These are phyloP conservation scores for Salinomyces thailandicus DNA, from an alignment of 2,329 filamentous ascomycete species.

Conservation along the genomic window DNA sequence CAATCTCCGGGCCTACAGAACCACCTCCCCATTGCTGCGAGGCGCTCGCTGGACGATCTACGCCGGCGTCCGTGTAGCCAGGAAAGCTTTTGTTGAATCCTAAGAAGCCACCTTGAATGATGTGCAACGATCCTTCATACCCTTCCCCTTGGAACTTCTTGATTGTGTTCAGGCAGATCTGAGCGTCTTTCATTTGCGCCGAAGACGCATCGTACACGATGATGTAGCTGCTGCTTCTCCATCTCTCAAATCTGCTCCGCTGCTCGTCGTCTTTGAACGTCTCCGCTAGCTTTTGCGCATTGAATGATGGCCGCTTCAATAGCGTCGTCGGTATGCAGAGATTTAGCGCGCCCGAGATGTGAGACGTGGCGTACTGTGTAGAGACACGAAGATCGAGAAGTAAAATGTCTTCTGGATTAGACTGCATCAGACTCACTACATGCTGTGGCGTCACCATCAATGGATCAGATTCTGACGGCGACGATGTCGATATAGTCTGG, in stretches of 20 bases:
- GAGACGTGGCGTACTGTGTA: slow-evolving; percentile 65
- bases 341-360: slow-evolving; percentile 73
- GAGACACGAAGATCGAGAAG: slow-evolving; percentile 79
- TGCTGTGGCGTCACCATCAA: slow-evolving; percentile 39
- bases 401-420: slow-evolving; percentile 45
- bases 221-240: slow-evolving; percentile 64
- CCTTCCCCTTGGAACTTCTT: slow-evolving; percentile 87
- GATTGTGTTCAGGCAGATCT: slow-evolving; percentile 71
- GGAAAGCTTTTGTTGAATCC: slow-evolving; percentile 61
- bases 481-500: slow-evolving; percentile 35
- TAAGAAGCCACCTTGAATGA: slow-evolving; percentile 73
- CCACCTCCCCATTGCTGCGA: slow-evolving; percentile 28
- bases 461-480: slow-evolving; percentile 22
- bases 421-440: slow-evolving; percentile 39
- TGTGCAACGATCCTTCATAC: slow-evolving; percentile 61
- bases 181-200: slow-evolving; percentile 66
- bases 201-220: slow-evolving; percentile 80
- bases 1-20: slow-evolving; percentile 46
- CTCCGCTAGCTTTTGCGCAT: slow-evolving; percentile 73
- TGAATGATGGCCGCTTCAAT: slow-evolving; percentile 82
- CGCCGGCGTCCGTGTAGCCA: slow-evolving; percentile 38
- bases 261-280: slow-evolving; percentile 68
- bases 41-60: slow-evolving; percentile 8
- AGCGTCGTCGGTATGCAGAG: slow-evolving; percentile 92
- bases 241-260: slow-evolving; percentile 61